Base-by-base conservation (phyloP, 805 yeast species). In the Wickerhamiella kurtzmanii region DNA sequence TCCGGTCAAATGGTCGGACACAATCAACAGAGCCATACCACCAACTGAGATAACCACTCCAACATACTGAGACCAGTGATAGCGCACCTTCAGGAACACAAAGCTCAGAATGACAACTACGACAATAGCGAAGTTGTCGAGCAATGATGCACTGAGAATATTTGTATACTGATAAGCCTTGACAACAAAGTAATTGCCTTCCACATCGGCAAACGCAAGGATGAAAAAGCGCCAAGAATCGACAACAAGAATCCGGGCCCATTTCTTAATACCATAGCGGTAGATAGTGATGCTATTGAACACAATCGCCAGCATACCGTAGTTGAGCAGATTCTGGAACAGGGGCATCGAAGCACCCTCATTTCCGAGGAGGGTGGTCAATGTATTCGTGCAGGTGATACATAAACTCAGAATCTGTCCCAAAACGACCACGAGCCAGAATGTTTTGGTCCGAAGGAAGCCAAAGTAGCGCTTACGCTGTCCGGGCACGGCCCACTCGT, bases 111-210 rank as follows among this genome's bases (percentile, higher is more conserved):
- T 53, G 4, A 70, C 69, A 16, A 69, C 73, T 21, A 67, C 68
- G 2, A 64, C 71, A 50, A 70, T 68, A 17, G 73, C 69, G 57
- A 70, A 69, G 48, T 67, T 68, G 53, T 69, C 73, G 16, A 69
- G 63, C 48, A 69, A 51, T 19, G 70, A 65, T 3, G 73, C 73
- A 45, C 68, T 62, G 37, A 69, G 56, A 51, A 69, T 53, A 50
- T 67, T 69, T 18, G 73, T 69, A 56, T 69, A 69, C 46, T 60
- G 60, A 51, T 69, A 69, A 16, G 73, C 73, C 48, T 62, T 62
- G 43, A 67, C 71, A 15, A 69, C 67, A 47, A 69, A 69, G 54
- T 69, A 68, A 60, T 68, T 68, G n/a, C 73, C 73, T 52, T 69
- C 62, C 21, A 69, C 73, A 46, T 69, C 73, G 19, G 68, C 68